Base-by-base conservation (phyloP, 2,329 filamentous ascomycete species). In the Penicillium crustosum region DNA sequence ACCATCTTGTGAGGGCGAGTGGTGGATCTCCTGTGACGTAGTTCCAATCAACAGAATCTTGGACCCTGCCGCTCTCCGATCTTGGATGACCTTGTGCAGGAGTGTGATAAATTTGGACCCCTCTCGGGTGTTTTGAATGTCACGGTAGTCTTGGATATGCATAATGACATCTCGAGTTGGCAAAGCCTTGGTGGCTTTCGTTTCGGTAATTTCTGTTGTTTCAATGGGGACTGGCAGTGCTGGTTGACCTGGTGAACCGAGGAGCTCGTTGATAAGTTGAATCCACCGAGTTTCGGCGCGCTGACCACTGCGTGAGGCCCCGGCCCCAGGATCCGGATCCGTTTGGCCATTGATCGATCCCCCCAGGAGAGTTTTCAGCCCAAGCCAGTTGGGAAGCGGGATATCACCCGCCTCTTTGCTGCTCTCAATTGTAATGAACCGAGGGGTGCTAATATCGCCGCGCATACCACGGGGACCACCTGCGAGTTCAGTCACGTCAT, bases 1-100 rank as follows among this genome's bases (percentile, higher is more conserved):
- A 35, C 76, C 77, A 39, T 73, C 75, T 61, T 75, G 75, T 3
- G 77, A 77, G 6, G 77, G 53, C 45, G 77, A 69, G 56, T 77
- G 75, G 5, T 74, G 70, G 23, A 79, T 73, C 13, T 83, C 79
- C 49, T 83, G 73, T 17, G 83, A 79, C 19, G 89, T 88, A 6
- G 90, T 91, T n/a, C 93, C 94, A 33, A 97, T 76, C 19, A 97
- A 82, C 55, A 93, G 82, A 51, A 96, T 83, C 58, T 84, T 84
- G 64, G 87, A 83, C 5, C 92, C 92, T 39, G 85, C 81, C 53
- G 83, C 81, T 80, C 93, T 89, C 57, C 88, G 82, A 58, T 84
- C 83, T 66, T 93, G 88, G 27, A 96, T 85, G 7, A 89, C 80
- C 48, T 84, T 82, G 53, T 90, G 86, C 13, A 99, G 77, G 58